phyloP scores from a whole-genome alignment of 2,329 filamentous ascomycete genomes.

The Sporothrix schenckii region DNA sequence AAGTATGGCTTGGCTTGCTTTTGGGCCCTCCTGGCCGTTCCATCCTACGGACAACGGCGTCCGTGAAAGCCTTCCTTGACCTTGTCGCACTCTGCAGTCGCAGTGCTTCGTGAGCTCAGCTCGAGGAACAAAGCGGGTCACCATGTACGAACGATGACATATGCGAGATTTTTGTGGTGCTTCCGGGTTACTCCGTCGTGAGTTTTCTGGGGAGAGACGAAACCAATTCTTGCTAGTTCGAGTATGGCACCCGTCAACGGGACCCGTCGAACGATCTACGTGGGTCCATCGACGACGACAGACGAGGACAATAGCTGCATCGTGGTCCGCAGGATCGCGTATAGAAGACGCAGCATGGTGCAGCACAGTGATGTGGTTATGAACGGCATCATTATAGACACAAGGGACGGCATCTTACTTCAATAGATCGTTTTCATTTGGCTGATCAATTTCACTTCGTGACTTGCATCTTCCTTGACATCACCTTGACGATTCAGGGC shows the following conservation, averaged over 20 bases:
- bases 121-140: conserved; percentile 14
- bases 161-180: neutral
- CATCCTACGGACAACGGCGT: conserved; percentile 16
- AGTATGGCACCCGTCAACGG: neutral
- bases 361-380: neutral
- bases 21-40: neutral
- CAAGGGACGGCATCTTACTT: too few relatives aligned
- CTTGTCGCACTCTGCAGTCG: neutral
- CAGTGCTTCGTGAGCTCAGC: neutral
- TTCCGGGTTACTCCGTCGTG: neutral
- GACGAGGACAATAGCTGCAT: neutral
- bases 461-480: too few relatives aligned
- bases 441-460: too few relatives aligned
- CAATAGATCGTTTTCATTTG: neutral
- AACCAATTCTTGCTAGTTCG: neutral
- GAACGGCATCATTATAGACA: too few relatives aligned
- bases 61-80: neutral
- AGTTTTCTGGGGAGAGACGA: neutral
- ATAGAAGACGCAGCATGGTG: neutral
- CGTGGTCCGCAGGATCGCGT: neutral
- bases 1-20: conserved; percentile 15
- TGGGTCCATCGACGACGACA: neutral
- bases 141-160: neutral
- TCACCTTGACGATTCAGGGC: too few relatives aligned
- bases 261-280: neutral